Evolutionary conservation across 2,329 filamentous ascomycete species (phyloP).

Genomic region (Onygenales sp.): DNA sequence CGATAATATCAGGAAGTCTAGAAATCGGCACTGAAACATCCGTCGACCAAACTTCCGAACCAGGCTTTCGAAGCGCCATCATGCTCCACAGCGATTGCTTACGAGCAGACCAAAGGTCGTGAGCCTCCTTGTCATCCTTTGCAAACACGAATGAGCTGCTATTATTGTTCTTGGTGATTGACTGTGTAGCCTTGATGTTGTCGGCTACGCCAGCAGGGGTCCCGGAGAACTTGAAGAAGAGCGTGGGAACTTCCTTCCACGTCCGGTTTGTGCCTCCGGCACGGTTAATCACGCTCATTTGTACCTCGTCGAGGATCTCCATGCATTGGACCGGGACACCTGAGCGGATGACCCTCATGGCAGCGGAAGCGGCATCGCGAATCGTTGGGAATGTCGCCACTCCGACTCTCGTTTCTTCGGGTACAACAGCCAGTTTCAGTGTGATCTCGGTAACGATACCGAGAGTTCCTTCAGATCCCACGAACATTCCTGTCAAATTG

Average conservation of each 20-base stretch:
- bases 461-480: slow-evolving; percentile 62
- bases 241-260: slow-evolving; percentile 31
- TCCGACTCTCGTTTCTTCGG: slow-evolving; percentile 55
- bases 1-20: slow-evolving; percentile 52
- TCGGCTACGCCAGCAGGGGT: slow-evolving; percentile 69
- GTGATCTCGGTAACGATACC: slow-evolving; percentile 63
- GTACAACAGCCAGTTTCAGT: slow-evolving; percentile 56
- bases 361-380: slow-evolving; percentile 53
- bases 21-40: slow-evolving; percentile 55
- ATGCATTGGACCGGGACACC: slow-evolving; percentile 60
- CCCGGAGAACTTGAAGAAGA: slow-evolving; percentile 56
- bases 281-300: slow-evolving; percentile 58
- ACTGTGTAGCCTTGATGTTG: slow-evolving; percentile 60
- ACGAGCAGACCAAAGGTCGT: slow-evolving; percentile 50
- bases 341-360: slow-evolving; percentile 53
- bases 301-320: slow-evolving; percentile 52
- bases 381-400: slow-evolving; percentile 53
- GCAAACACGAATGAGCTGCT: slow-evolving; percentile 48
- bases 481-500: slow-evolving; percentile 59
- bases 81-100: slow-evolving; percentile 55
- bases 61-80: slow-evolving; percentile 44
- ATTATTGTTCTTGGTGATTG: slow-evolving; percentile 55
- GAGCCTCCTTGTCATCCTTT: slow-evolving; percentile 42
- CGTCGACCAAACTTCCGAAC: slow-evolving; percentile 51
- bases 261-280: slow-evolving; percentile 49